Base-by-base conservation (phyloP, 768 basidiomycete species). In the Phlebiopsis flavidoalba region DNA sequence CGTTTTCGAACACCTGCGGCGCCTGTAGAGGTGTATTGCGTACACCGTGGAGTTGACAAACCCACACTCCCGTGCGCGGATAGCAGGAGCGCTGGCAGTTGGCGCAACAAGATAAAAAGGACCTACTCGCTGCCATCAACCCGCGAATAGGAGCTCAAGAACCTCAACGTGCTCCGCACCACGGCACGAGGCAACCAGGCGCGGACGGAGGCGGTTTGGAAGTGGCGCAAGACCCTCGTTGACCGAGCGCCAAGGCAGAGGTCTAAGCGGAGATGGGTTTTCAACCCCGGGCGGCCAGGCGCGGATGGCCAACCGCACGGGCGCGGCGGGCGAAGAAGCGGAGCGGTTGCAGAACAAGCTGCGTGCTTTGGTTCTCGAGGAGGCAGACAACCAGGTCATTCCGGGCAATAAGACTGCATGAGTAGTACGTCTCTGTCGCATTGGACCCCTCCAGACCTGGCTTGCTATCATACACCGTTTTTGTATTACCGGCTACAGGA, bases 21-120 rank as follows among this genome's bases (percentile, higher is more conserved):
- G 10, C 88, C 89, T 12, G 78, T 90, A 61, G 92, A 94, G 69
- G 68, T 80, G 22, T 83, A 84, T n/a, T n/a, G n/a, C 67, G 73
- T 94, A 59, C 69, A 75, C 49, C 80, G 81, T 62, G n/a, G 92
- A 94, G 67, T 82, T 94, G 43, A 79, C 89, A 26, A 92, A 93
- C 71, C 91, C 91, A 24, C 87, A 92, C 68, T 84, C 88, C 12
- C 86, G 89, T 19, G 88, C 91, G 8, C 92, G 90, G 78, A 92
- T n/a, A 89, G 71, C 86, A 89, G 67, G 76, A 77, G 53, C 83
- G 92, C 63, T 93, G 88, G 88, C 83, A 89, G 70, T 77, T 76
- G 4, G 80, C 79, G 64, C 78, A 80, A 63, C 65, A 70, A 17
- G 75, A 79, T 63, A 80, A 78, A 68, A 76, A 79, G 48, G 71